Conservation (phyloP, 2,329 filamentous ascomycete genomes). For the Exophiala aquamarina region DNA sequence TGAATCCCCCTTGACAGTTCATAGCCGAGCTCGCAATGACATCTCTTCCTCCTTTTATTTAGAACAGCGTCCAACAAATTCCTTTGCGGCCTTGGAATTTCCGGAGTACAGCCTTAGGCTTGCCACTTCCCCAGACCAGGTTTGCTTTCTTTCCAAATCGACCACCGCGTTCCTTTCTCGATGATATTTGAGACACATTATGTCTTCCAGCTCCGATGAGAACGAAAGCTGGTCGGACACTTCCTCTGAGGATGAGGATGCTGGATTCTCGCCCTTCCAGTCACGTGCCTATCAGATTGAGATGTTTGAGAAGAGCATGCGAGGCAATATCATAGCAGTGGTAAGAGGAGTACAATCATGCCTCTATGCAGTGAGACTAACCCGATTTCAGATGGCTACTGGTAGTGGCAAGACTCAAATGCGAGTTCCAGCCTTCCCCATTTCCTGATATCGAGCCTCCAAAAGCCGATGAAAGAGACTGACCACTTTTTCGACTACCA, state of each 20-base stretch:
- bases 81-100: no score
- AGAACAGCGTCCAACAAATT: no score
- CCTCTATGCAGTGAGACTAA: constrained; percentile 17
- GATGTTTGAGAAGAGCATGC: constrained; percentile 70
- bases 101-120: no score
- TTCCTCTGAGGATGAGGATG: constrained; percentile 7
- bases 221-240: constrained; percentile 14
- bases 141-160: no score
- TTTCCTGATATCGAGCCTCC: background rate
- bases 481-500: constrained; percentile 32
- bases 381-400: constrained; percentile 67
- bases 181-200: background rate
- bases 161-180: no score
- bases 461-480: background rate
- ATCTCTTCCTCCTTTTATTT: no score
- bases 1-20: no score
- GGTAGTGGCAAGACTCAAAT: constrained; percentile 77
- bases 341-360: constrained; percentile 43
- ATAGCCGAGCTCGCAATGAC: no score
- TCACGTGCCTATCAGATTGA: constrained; percentile 69
- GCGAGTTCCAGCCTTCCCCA: constrained; percentile 44
- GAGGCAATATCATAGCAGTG: constrained; percentile 69
- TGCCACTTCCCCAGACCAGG: no score
- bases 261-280: constrained; percentile 4
- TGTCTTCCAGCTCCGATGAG: background rate